phyloP scores from a whole-genome alignment of 2,329 filamentous ascomycete genomes.

The Claviceps sp. region DNA sequence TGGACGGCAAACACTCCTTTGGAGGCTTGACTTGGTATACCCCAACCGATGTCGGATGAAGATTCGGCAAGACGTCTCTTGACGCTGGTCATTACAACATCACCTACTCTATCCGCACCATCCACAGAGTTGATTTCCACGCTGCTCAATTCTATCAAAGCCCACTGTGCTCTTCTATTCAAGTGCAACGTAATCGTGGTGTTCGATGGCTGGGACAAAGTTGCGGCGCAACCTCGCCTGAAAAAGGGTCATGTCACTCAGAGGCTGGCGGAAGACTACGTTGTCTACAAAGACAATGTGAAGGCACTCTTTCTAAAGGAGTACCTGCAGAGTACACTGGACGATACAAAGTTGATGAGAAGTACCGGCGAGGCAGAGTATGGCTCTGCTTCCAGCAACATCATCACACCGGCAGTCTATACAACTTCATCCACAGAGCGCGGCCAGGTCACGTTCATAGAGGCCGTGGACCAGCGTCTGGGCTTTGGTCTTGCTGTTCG shows the following conservation, averaged over 20 bases:
- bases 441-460: conserved; percentile 32
- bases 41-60: neutral
- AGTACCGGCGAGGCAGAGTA: conserved; percentile 30
- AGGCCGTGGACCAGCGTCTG: conserved; percentile 29
- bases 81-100: conserved; percentile 37
- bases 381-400: conserved; percentile 27
- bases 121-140: conserved; percentile 36
- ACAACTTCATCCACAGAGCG: conserved; percentile 15
- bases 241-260: conserved; percentile 40
- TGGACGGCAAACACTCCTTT: neutral
- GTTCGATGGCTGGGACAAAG: conserved; percentile 37
- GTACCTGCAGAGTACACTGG: conserved; percentile 3
- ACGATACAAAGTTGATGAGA: conserved; percentile 1
- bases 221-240: conserved; percentile 28
- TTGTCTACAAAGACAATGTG: conserved; percentile 33
- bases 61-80: neutral
- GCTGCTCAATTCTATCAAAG: conserved; percentile 31
- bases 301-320: conserved; percentile 22
- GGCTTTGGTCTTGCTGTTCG: conserved; percentile 42
- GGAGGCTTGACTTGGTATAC: neutral
- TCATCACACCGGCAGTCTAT: conserved; percentile 7
- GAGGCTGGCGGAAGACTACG: conserved; percentile 27
- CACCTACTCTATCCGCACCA: conserved; percentile 39
- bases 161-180: conserved; percentile 27
- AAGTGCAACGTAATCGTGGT: conserved; percentile 34